phyloP scores from a whole-genome alignment of 2,329 filamentous ascomycete genomes.

The Alternaria sp. region DNA sequence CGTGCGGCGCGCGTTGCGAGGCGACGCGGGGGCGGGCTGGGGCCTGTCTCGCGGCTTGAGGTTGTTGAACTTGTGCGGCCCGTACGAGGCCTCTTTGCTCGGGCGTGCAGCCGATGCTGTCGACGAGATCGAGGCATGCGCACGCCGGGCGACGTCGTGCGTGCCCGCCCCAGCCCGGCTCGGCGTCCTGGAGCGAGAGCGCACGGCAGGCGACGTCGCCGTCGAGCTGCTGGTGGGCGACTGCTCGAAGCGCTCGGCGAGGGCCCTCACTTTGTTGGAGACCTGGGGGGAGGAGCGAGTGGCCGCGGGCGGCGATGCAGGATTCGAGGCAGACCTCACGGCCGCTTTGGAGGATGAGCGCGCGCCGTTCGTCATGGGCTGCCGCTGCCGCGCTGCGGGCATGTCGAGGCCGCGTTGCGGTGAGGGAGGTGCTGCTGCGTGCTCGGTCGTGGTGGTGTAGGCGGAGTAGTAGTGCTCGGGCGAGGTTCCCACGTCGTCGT shows the following conservation, averaged over 20 bases:
- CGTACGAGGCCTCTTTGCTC: conserved; percentile 40
- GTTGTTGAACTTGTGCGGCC: conserved; percentile 45
- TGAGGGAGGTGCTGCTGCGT: conserved; percentile 11
- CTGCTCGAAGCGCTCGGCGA: conserved; percentile 47
- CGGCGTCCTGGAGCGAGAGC: conserved; percentile 29
- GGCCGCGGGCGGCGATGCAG: conserved; percentile 33
- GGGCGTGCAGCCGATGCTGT: conserved; percentile 37
- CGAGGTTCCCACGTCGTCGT: conserved; percentile 23
- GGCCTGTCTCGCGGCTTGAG: conserved; percentile 45
- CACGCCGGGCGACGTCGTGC: conserved; percentile 19
- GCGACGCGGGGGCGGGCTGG: conserved; percentile 41
- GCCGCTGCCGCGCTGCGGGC: conserved; percentile 30
- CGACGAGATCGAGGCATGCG: conserved; percentile 29
- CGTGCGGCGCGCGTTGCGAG: conserved; percentile 31
- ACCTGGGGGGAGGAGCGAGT: conserved; percentile 28
- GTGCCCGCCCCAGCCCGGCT: conserved; percentile 15
- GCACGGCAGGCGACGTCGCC: conserved; percentile 24
- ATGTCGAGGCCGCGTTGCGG: conserved; percentile 22
- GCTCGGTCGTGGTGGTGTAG: conserved; percentile 25
- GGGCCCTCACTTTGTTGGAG: conserved; percentile 44
- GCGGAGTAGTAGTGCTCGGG: conserved; percentile 41
- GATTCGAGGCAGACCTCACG: conserved; percentile 39
- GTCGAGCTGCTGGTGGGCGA: conserved; percentile 33
- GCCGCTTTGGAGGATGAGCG: conserved; percentile 33
- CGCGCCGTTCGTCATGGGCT: conserved; percentile 35